These are phyloP conservation scores for Paecilomyces dactylethromorphus DNA, from an alignment of 2,329 filamentous ascomycete genomes.

Conservation along the genomic window DNA sequence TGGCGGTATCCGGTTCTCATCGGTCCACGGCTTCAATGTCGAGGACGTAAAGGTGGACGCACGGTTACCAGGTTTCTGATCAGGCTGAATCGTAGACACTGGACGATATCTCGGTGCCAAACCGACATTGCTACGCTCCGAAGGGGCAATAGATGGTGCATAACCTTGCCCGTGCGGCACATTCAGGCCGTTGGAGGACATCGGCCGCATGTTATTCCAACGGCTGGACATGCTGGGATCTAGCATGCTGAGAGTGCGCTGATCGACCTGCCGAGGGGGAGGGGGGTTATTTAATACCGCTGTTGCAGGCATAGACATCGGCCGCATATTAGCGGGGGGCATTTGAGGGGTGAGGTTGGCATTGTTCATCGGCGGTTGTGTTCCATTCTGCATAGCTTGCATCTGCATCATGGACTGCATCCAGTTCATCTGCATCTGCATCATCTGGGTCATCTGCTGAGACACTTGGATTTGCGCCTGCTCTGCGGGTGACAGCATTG, in stretches of 20 bases:
- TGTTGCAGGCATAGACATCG: slow-evolving; percentile 43
- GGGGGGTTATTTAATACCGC: slow-evolving; percentile 14
- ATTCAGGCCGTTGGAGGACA: slow-evolving; percentile 20
- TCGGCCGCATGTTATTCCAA: slow-evolving; percentile 26
- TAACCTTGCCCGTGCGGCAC: slow-evolving; percentile 47
- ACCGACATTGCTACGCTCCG: slow-evolving; percentile 89
- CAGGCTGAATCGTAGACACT: slow-evolving; percentile 60
- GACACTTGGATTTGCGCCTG: slow-evolving; percentile 74
- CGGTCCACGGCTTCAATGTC: slow-evolving; percentile 29
- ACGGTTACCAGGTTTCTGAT: slow-evolving; percentile 17
- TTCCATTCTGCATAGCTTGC: slow-evolving; percentile 46
- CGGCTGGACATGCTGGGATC: slow-evolving; percentile 51
- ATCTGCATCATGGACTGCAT: slow-evolving; percentile 65
- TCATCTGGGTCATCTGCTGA: slow-evolving; percentile 78
- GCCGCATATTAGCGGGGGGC: slow-evolving; percentile 28
- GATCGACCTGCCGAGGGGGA: slow-evolving; percentile 28
- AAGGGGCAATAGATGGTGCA: slow-evolving; percentile 86
- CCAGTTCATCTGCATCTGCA: slow-evolving; percentile 93
- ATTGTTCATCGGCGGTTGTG: slow-evolving; percentile 24
- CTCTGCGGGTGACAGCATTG: slow-evolving; percentile 52
- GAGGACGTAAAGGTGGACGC: slow-evolving; percentile 28
- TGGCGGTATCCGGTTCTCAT: slow-evolving; percentile 25
- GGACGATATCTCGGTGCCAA: slow-evolving; percentile 85
- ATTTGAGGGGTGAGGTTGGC: slow-evolving; percentile 20
- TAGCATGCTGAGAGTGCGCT: slow-evolving; percentile 78